Evolutionary conservation across 352 stramenopile species (phyloP).

Genomic region (Hyphochytrium catenoides): DNA sequence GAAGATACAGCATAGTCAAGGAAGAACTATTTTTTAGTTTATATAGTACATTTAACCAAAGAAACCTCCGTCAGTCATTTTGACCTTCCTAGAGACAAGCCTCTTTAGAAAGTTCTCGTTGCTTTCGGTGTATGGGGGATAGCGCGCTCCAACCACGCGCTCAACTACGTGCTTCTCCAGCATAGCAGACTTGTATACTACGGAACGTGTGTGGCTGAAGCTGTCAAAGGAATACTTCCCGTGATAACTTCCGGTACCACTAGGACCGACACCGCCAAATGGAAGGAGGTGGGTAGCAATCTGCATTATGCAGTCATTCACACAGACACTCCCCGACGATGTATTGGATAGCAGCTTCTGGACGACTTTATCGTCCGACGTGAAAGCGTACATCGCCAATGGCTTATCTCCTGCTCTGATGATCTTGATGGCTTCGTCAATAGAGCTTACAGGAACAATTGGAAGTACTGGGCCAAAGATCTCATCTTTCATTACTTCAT

Average conservation of each 20-base stretch:
- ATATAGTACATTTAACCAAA: too few relatives aligned
- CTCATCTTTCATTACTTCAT: slow-evolving; percentile 53
- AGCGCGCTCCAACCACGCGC: too few relatives aligned
- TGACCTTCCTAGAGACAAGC: too few relatives aligned
- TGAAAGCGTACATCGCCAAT: slow-evolving; percentile 40
- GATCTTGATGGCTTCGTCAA: slow-evolving; percentile 40
- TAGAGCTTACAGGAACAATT: slow-evolving; percentile 55
- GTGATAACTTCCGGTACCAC: slow-evolving; percentile 52
- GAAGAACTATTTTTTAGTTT: too few relatives aligned
- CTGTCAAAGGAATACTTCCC: slow-evolving; percentile 43
- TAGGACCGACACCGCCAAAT: slow-evolving; percentile 51
- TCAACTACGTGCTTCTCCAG: slow-evolving; percentile 25
- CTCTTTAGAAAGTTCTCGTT: slow-evolving; percentile 2
- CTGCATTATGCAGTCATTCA: slow-evolving; percentile 61
- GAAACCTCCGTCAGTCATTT: too few relatives aligned
- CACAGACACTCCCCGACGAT: slow-evolving; percentile 21
- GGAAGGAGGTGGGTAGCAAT: slow-evolving; percentile 28
- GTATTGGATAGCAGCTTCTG: slow-evolving; percentile 21
- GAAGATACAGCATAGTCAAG: too few relatives aligned
- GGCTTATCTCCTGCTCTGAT: slow-evolving; percentile 49
- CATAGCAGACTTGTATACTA: slow-evolving; percentile 32
- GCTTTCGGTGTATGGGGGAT: slow-evolving; percentile 16
- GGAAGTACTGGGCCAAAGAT: slow-evolving; percentile 70
- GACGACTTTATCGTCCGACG: slow-evolving; percentile 16
- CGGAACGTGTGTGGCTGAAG: slow-evolving; percentile 36